Percentiles rank a stretch among this genome's conserved stretches.
Evolutionary conservation across 768 basidiomycete species (phyloP).

Genomic region (Termitomyces heimii): DNA sequence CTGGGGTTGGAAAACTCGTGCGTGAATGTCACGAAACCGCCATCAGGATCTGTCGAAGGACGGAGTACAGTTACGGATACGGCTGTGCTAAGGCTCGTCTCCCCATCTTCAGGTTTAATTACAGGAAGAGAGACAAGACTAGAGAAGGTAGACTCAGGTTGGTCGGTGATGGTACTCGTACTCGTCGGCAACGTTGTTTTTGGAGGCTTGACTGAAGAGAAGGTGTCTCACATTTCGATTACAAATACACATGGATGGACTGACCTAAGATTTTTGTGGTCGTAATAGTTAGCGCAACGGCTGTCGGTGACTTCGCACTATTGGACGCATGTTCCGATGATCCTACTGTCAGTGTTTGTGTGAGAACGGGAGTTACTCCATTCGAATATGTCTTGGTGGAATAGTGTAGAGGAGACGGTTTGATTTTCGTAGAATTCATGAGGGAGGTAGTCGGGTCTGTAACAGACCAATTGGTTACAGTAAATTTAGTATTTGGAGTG

Average conservation of each 20-base stretch:
- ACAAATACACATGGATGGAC: neutral
- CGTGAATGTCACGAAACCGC: slow-evolving; percentile 41
- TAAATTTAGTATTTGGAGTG: neutral
- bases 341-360: neutral
- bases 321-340: neutral
- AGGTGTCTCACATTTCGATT: neutral
- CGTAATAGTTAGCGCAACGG: neutral
- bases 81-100: slow-evolving; percentile 34
- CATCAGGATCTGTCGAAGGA: slow-evolving; percentile 39
- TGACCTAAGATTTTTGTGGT: slow-evolving; percentile 7
- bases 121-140: slow-evolving; percentile 35
- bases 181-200: slow-evolving; percentile 12
- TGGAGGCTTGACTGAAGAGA: neutral
- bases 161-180: slow-evolving; percentile 36
- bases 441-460: neutral
- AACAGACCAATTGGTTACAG: neutral
- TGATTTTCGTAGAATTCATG: neutral
- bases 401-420: neutral
- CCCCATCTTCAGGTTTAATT: slow-evolving; percentile 29
- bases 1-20: slow-evolving; percentile 49
- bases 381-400: neutral
- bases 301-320: neutral
- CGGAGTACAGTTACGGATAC: slow-evolving; percentile 40
- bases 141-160: slow-evolving; percentile 37
- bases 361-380: neutral